phyloP scores from a whole-genome alignment of 495 filamentous ascomycete genomes.

The Lophiostoma macrostomum region DNA sequence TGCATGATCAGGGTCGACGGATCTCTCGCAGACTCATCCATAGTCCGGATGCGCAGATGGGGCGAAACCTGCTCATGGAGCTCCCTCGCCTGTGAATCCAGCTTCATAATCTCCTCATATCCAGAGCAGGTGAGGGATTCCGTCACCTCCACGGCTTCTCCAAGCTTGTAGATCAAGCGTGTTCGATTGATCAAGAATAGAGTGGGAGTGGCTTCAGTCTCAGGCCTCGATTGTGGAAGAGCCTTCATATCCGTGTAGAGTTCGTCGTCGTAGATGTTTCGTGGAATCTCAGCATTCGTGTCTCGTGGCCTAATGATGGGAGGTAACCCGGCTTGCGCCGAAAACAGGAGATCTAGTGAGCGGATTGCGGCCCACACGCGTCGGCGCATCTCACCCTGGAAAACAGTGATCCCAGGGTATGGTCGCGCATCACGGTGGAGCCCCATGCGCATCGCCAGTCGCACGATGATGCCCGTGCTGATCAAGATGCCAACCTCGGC shows the following conservation, averaged over 20 bases:
- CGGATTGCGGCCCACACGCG: conserved; percentile 85
- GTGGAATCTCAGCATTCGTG: conserved; percentile 79
- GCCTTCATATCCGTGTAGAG: conserved; percentile 74
- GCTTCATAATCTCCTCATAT: conserved; percentile 78
- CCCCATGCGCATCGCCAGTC: conserved; percentile 90
- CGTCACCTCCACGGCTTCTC: conserved; percentile 55
- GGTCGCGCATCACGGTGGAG: conserved; percentile 88
- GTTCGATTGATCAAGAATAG: conserved; percentile 85
- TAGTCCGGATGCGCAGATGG: conserved; percentile 64
- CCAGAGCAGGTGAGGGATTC: conserved; percentile 47
- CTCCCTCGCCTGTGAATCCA: conserved; percentile 71
- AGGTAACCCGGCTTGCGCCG: conserved; percentile 87
- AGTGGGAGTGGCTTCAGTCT: conserved; percentile 76
- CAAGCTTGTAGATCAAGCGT: conserved; percentile 60
- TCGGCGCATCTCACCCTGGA: conserved; percentile 87
- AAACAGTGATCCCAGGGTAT: conserved; percentile 78
- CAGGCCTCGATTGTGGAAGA: conserved; percentile 71
- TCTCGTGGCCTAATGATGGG: conserved; percentile 79
- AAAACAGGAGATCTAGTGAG: conserved; percentile 79
- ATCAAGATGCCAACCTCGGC: conserved; percentile 81
- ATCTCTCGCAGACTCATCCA: conserved; percentile 71
- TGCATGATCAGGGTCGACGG: conserved; percentile 76
- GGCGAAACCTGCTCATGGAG: conserved; percentile 63
- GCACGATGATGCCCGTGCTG: conserved; percentile 72
- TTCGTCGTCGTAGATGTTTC: conserved; percentile 92